phyloP scores from a whole-genome alignment of 1,139 yeast genomes.

The Yamadazyma kanchanaburiensis region DNA sequence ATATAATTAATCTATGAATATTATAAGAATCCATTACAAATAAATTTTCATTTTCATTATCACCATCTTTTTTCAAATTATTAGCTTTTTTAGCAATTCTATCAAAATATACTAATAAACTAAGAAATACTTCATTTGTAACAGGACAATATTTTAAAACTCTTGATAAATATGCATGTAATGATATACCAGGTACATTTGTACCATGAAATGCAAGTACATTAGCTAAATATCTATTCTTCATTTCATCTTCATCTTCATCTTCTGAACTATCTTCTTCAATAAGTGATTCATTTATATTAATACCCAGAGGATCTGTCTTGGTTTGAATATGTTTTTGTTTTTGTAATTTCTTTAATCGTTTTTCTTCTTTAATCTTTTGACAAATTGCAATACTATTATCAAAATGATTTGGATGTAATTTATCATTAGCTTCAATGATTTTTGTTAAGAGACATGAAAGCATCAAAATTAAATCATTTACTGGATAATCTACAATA shows the following conservation, averaged over 20 bases:
- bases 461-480: constrained; percentile 78
- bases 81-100: constrained; percentile 89
- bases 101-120: constrained; percentile 89
- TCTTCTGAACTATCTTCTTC: constrained; percentile 28
- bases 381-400: constrained; percentile 47
- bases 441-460: constrained; percentile 82
- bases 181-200: constrained; percentile 88
- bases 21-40: constrained; percentile 96
- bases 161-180: constrained; percentile 85
- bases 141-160: constrained; percentile 96
- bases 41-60: constrained; percentile 44
- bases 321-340: constrained; percentile 9
- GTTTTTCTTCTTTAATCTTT: constrained; percentile 37
- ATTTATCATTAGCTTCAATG: constrained; percentile 85
- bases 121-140: constrained; percentile 90
- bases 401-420: constrained; percentile 71
- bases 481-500: constrained; percentile 80
- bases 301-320: constrained; percentile 4
- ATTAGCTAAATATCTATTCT: constrained; percentile 60
- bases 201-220: constrained; percentile 94
- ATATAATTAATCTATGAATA: constrained; percentile 87
- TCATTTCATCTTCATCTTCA: constrained; percentile 44
- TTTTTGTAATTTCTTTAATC: constrained; percentile 19
- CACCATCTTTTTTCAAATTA: constrained; percentile 31
- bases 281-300: constrained; percentile 14